phyloP scores from a whole-genome alignment of 1,284 basidiomycete genomes.

The Stygiomarasmius scandens region DNA sequence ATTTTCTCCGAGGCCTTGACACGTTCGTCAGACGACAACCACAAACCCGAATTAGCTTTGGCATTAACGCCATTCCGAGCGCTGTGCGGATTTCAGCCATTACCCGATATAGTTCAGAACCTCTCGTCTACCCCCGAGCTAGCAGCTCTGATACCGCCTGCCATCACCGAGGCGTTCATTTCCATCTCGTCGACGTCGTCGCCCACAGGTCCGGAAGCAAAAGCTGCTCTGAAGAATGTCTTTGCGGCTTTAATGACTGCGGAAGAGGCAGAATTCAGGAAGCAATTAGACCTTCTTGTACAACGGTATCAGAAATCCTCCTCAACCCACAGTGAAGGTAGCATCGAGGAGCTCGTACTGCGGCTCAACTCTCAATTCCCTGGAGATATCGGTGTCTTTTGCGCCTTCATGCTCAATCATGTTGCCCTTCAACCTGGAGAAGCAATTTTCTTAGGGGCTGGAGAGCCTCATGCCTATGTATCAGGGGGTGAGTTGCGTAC shows the following conservation, averaged over 20 bases:
- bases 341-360: slow-evolving; percentile 71
- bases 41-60: slow-evolving; percentile 98
- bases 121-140: slow-evolving; percentile 82
- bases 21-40: slow-evolving; percentile 73
- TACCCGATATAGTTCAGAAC: slow-evolving; percentile 69
- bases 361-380: slow-evolving; percentile 85
- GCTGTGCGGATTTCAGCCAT: slow-evolving; percentile 89
- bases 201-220: slow-evolving; percentile 52
- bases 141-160: slow-evolving; percentile 65
- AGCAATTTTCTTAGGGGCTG: slow-evolving; percentile 93
- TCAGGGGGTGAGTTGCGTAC: slow-evolving; percentile 69
- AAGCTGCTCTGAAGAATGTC: slow-evolving; percentile 69
- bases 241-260: slow-evolving; percentile 87
- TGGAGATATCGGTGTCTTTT: slow-evolving; percentile 92
- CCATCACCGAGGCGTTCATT: slow-evolving; percentile 54
- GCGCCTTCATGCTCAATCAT: slow-evolving; percentile 90
- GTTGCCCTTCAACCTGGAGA: slow-evolving; percentile 81
- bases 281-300: slow-evolving; percentile 63
- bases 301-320: slow-evolving; percentile 58
- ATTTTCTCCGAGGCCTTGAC: not conserved
- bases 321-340: slow-evolving; percentile 38
- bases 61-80: slow-evolving; percentile 92
- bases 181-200: slow-evolving; percentile 42
- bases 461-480: slow-evolving; percentile 97
- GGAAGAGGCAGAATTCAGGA: slow-evolving; percentile 49